Evolutionary conservation across 345 rosid genomes (phyloP).

Genomic region (Moricandia arvensis): DNA sequence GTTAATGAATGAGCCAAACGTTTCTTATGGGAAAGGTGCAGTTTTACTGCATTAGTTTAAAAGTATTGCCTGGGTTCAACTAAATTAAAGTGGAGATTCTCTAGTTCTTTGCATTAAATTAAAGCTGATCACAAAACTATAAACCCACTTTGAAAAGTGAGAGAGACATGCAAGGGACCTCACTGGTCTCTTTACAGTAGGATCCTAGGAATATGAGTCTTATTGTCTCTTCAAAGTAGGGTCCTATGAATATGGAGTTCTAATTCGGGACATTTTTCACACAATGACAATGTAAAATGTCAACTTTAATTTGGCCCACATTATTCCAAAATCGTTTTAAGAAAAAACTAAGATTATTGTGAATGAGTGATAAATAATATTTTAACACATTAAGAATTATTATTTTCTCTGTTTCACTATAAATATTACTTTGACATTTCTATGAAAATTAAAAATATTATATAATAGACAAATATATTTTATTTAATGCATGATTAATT

Average conservation of each 20-base stretch:
- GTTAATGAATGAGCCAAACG: constrained; percentile 19
- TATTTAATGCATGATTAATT: too few species aligned
- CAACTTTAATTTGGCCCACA: constrained; percentile 1
- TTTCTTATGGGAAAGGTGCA: background rate
- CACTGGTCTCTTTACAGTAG: background rate
- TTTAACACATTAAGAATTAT: background rate
- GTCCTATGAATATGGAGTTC: constrained; percentile 31
- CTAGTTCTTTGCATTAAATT: constrained; percentile 20
- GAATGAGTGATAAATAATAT: background rate
- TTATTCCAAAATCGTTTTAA: background rate
- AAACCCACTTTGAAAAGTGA: constrained; percentile 9
- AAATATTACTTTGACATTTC: too few species aligned
- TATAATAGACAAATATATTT: too few species aligned
- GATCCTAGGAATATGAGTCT: constrained; percentile 5
- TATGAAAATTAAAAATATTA: too few species aligned
- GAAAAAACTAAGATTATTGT: background rate
- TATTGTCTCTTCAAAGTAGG: constrained; percentile 16
- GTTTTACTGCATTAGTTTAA: constrained; percentile 18
- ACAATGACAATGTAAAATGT: constrained; percentile 8
- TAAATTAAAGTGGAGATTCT: constrained; percentile 8
- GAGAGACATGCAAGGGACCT: constrained; percentile 2
- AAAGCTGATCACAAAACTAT: constrained; percentile 7
- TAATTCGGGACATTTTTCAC: constrained; percentile 17
- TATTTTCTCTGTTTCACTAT: too few species aligned
- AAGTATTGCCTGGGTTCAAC: constrained; percentile 10